These are phyloP conservation scores for Dianthus caryophyllus DNA, from an alignment of 148 eudicot genomes.

Conservation along the genomic window DNA sequence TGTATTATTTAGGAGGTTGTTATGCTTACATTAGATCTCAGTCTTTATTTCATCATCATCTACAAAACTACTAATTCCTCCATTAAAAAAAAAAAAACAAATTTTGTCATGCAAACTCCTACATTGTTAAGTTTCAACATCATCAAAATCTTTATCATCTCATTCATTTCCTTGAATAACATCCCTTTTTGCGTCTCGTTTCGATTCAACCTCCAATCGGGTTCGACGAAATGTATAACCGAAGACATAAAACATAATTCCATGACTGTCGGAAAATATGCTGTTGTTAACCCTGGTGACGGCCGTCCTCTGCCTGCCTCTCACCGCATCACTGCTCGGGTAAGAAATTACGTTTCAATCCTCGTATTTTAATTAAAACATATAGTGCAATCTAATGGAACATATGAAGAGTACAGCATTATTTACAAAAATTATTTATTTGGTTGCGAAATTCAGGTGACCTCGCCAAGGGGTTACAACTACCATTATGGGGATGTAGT, in stretches of 20 bases:
- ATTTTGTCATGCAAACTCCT: conserved; percentile 1
- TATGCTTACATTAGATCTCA: background rate
- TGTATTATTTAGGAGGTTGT: background rate
- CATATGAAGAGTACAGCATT: no score
- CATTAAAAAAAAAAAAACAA: background rate
- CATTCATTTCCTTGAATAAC: no score
- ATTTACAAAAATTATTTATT: no score
- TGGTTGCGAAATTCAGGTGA: conserved; percentile 31
- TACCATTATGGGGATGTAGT: conserved; percentile 49
- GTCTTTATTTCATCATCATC: background rate
- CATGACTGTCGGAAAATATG: conserved; percentile 67
- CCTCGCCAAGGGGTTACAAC: conserved; percentile 49
- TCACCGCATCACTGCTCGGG: conserved; percentile 59
- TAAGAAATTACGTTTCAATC: conserved; percentile 4
- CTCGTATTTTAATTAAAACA: background rate
- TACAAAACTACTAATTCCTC: no score
- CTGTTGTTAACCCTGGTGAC: conserved; percentile 42
- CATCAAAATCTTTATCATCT: background rate
- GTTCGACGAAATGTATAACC: conserved; percentile 57
- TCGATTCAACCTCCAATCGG: background rate
- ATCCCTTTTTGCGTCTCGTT: no score
- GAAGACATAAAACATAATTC: conserved; percentile 58
- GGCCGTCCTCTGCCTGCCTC: conserved; percentile 43
- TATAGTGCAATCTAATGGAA: no score
- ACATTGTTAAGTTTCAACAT: background rate